phyloP scores from a whole-genome alignment of 352 stramenopile species.

The Phytophthora ramorum region DNA sequence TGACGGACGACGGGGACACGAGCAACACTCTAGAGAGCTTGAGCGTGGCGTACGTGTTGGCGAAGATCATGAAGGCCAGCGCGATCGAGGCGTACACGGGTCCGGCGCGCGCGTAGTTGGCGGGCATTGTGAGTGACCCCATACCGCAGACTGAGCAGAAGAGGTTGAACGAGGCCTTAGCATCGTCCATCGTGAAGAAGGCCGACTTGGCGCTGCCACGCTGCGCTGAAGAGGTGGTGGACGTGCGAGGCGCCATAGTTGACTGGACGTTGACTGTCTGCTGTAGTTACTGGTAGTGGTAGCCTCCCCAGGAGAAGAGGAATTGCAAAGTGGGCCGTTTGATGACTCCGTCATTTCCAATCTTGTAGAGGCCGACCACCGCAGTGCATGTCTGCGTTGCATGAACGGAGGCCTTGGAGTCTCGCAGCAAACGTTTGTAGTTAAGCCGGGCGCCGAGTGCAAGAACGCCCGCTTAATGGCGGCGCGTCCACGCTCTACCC shows the following conservation, averaged over 20 bases:
- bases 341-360: neutral
- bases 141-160: constrained; percentile 55
- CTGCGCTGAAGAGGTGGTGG: constrained; percentile 21
- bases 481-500: constrained; percentile 8
- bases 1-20: constrained; percentile 50
- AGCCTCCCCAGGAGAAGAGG: constrained; percentile 11
- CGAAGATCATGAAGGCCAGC: constrained; percentile 26
- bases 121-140: constrained; percentile 60
- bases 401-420: constrained; percentile 9
- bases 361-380: constrained; percentile 2
- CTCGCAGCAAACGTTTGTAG: constrained; percentile 13
- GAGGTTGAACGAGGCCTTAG: constrained; percentile 56
- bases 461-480: constrained; percentile 1
- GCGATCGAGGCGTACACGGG: constrained; percentile 36
- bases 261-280: constrained; percentile 8
- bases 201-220: constrained; percentile 25
- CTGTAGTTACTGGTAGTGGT: constrained; percentile 14
- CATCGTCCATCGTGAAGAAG: constrained; percentile 59
- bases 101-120: constrained; percentile 60
- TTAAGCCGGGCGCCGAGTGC: constrained; percentile 9
- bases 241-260: constrained; percentile 27
- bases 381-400: constrained; percentile 27
- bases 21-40: constrained; percentile 56
- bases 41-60: constrained; percentile 64
- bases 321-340: constrained; percentile 21